These are phyloP conservation scores for Sclerotinia nivalis DNA, from an alignment of 2,329 filamentous ascomycete species.

Conservation along the genomic window DNA sequence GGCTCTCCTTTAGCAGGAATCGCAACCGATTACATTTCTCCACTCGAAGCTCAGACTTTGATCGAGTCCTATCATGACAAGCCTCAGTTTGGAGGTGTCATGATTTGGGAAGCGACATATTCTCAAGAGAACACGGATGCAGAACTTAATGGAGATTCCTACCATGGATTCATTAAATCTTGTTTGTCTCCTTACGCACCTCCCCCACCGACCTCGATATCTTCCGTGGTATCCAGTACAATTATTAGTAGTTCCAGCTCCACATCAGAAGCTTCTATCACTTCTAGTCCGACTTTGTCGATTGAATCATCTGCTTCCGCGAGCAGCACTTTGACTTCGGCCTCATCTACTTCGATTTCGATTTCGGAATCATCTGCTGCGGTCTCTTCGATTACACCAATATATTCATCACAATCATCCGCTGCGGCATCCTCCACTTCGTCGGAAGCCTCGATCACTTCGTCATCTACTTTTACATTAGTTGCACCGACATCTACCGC, in stretches of 20 bases:
- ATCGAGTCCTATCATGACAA: constrained; percentile 31
- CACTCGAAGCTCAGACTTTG: constrained; percentile 33
- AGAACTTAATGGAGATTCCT: constrained; percentile 24
- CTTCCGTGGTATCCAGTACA: constrained; percentile 21
- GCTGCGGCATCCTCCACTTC: not conserved
- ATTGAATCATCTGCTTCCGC: not conserved
- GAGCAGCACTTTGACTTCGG: not conserved
- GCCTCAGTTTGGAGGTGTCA: constrained; percentile 41
- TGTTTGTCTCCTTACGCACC: constrained; percentile 26
- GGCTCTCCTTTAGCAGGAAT: constrained; percentile 26
- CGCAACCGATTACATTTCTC: constrained; percentile 32
- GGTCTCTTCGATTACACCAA: not conserved
- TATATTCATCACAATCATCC: not conserved
- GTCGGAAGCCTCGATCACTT: not conserved
- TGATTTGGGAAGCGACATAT: constrained; percentile 40
- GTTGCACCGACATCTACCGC: not conserved
- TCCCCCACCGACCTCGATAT: constrained; percentile 16
- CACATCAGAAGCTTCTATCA: constrained; percentile 2
- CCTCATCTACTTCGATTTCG: not conserved
- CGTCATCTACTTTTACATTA: not conserved
- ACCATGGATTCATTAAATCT: constrained; percentile 31
- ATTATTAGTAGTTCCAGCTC: constrained; percentile 16
- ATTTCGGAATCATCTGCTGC: constrained; percentile 1
- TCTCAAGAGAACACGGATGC: constrained; percentile 30
- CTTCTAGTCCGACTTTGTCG: constrained; percentile 5